Base-by-base conservation (phyloP, 2,329 filamentous ascomycete genomes). In the Simplicillium aogashimaense region DNA sequence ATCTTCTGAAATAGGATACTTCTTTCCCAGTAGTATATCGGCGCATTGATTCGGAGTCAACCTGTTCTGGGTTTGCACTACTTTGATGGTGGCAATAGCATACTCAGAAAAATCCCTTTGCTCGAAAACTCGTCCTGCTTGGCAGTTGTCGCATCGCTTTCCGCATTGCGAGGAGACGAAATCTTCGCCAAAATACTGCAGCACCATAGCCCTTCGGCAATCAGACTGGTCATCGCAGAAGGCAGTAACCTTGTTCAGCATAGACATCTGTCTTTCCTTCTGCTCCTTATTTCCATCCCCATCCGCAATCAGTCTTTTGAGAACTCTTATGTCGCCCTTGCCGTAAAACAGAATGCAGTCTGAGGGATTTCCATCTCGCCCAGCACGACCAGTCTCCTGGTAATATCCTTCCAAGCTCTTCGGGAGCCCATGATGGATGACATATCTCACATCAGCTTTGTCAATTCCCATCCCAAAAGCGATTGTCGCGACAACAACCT, bases 391-490 rank as follows among this genome's bases (percentile, higher is more conserved):
- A 35, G 92, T 98, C 60, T 98, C 92, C 57, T 98, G 92, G 55
- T 98, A 98, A 59, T 98, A 98, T 1, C 92, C 92, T 63, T 98
- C 92, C 40, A 98, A 67, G 52, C 87, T 95, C 61, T 98, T 97
- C 2, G 92, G 92, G 6, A 98, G 71, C 34, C 81, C 85, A 53
- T 94, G 83, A 55, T 98, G 94, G 32, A 98, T 86, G 29, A 98
- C 92, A 57, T 94, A 98, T 20, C 92, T 84, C 36, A 98, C 92
- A 57, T 98, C 84, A 1, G 89, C 78, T 59, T 98, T 98, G 66
- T 98, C 92, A 48, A 98, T 98, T n/a, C 92, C 92, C 92, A 98
- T 98, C 7, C 92, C 92, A 56, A 98, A 98, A 17, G 92, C 92
- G 58, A 98, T 97, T 0, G 92, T 98, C 15, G 92, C 94, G 37